phyloP scores from a whole-genome alignment of 2,329 filamentous ascomycete genomes.

The Neofusicoccum cordaticola region DNA sequence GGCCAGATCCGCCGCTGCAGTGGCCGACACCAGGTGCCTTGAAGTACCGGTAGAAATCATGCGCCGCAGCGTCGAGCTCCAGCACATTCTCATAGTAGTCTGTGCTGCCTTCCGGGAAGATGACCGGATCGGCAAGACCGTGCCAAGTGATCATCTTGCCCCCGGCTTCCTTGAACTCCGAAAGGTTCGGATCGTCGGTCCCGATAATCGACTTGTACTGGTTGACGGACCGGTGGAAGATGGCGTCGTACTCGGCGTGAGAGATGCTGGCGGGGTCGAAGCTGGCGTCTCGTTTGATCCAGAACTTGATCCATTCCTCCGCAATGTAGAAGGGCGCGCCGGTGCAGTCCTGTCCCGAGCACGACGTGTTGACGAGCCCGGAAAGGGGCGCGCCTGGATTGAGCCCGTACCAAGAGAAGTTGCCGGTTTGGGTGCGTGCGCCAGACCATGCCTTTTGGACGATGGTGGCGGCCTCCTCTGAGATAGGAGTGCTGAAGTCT shows the following conservation, averaged over 20 bases:
- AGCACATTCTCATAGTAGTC: constrained; percentile 6
- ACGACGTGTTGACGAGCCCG: constrained; percentile 23
- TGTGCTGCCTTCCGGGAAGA: neutral
- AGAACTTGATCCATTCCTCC: constrained; percentile 20
- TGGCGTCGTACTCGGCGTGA: constrained; percentile 23
- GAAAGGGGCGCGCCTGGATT: constrained; percentile 26
- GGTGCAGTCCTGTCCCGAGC: constrained; percentile 17
- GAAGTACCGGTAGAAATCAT: constrained; percentile 21
- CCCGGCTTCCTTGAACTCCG: constrained; percentile 33
- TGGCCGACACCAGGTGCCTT: constrained; percentile 20
- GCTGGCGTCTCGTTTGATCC: constrained; percentile 19
- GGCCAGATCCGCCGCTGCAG: neutral
- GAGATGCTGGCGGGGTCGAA: constrained; percentile 27
- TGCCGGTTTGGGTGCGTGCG: constrained; percentile 20
- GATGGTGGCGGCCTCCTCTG: constrained; percentile 29
- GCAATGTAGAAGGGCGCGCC: constrained; percentile 19
- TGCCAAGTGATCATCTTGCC: constrained; percentile 47
- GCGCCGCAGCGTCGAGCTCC: constrained; percentile 9
- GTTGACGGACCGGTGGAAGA: constrained; percentile 26
- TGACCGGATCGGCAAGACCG: constrained; percentile 24
- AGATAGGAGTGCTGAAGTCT: constrained; percentile 24
- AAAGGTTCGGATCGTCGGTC: constrained; percentile 38
- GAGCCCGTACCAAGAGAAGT: constrained; percentile 35
- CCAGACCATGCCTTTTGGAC: constrained; percentile 34
- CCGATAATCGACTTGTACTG: constrained; percentile 37